Base-by-base conservation (phyloP, 768 basidiomycete species). In the Kwoniella sp. region DNA sequence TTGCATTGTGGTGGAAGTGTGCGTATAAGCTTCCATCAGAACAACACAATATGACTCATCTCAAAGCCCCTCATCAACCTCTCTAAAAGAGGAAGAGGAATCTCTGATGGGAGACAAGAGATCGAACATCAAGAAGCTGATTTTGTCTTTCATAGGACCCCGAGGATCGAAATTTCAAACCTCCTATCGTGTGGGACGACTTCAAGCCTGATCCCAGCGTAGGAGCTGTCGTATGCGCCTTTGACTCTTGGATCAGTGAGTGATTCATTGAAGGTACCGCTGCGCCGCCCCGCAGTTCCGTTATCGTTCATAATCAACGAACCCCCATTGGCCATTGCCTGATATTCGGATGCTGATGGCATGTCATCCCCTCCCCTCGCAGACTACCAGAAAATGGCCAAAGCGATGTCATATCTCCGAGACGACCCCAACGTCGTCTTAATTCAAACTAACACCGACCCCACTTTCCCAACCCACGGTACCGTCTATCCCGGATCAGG, bases 201-300 rank as follows among this genome's bases (percentile, higher is more conserved):
- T 75, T 82, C 68, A 69, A 85, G 37, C 68, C 69, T 5, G 95
- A 97, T 78, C 86, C 89, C 7, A 82, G 84, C 55, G 87, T 99
- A 55, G 89, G 85, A n/a, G 94, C 91, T 10, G 95, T 99, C 15
- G 83, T 98, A n/a, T 94, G 92, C 77, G 95, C 95, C 1, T 85
- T 94, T 25, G 95, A 97, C 80, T 85, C 84, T 24, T 83, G 84
- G 69, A 84, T 96, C 77, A 96, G 78, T 78, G 52, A 64, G 78
- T 70, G n/a, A n/a, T n/a, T n/a, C n/a, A n/a, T n/a, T n/a, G n/a
- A n/a, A n/a, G n/a, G n/a, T n/a, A n/a, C n/a, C n/a, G n/a, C n/a
- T n/a, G n/a, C n/a, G n/a, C n/a, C n/a, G n/a, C n/a, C n/a, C n/a
- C n/a, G n/a, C n/a, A n/a, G n/a, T n/a, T n/a, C n/a, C n/a, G n/a